phyloP scores from a whole-genome alignment of 306 rosid species.

The Myrica gale region DNA sequence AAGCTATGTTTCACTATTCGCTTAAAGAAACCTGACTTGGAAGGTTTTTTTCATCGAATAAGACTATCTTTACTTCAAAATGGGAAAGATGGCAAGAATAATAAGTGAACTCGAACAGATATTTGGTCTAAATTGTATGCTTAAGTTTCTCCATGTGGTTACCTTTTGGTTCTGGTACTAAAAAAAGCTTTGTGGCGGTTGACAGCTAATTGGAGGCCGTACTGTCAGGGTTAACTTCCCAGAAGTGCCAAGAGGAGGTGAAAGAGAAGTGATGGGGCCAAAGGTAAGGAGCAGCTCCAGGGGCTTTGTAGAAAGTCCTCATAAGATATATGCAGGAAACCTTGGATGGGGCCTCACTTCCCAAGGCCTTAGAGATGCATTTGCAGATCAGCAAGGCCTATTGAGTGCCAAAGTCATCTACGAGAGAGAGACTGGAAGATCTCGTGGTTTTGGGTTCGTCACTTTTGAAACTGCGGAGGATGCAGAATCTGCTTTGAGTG shows the following conservation, averaged over 20 bases:
- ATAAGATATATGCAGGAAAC: constrained; percentile 88
- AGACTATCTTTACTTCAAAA: neutral
- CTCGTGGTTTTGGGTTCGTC: constrained; percentile 86
- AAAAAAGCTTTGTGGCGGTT: constrained; percentile 25
- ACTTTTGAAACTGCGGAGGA: constrained; percentile 67
- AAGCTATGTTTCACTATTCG: neutral
- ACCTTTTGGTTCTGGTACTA: neutral
- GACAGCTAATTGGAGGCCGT: constrained; percentile 86
- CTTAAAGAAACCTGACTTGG: neutral
- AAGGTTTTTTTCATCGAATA: neutral
- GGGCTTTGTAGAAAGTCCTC: constrained; percentile 77
- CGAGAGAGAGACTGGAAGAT: constrained; percentile 72
- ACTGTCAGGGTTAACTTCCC: constrained; percentile 80
- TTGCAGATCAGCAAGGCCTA: constrained; percentile 70
- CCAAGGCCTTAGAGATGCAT: constrained; percentile 69
- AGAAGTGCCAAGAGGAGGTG: constrained; percentile 93
- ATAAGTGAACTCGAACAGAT: neutral
- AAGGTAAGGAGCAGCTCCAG: constrained; percentile 46
- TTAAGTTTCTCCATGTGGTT: neutral
- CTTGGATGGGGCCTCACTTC: constrained; percentile 85
- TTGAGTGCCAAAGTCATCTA: constrained; percentile 82
- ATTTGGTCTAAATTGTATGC: neutral
- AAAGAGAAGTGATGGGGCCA: constrained; percentile 72
- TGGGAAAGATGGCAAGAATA: neutral
- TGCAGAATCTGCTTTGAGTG: constrained; percentile 53